Percentiles rank a stretch among this genome's conserved stretches.
phyloP scores from a whole-genome alignment of 1,139 yeast species.

The Candida dubliniensis region DNA sequence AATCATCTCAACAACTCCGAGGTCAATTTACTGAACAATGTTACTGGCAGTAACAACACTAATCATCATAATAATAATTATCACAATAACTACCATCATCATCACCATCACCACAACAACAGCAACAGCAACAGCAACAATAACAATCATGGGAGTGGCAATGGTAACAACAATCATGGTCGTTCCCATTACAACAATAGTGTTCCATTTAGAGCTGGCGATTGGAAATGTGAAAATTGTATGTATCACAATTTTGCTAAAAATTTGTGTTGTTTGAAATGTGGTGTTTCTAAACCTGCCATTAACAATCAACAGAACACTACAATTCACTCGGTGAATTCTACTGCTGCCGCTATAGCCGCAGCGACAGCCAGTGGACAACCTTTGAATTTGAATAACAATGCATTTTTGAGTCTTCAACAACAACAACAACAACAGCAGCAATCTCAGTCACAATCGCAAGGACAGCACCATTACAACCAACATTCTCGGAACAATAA shows the following conservation, averaged over 20 bases:
- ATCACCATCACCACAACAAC: constrained; percentile 8
- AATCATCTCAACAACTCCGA: too few species aligned
- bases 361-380: constrained; percentile 58
- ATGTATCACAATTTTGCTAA: constrained; percentile 93
- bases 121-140: constrained; percentile 12
- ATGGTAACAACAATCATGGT: constrained; percentile 11
- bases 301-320: constrained; percentile 21
- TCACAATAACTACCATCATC: constrained; percentile 3
- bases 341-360: constrained; percentile 53
- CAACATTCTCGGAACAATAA: not conserved
- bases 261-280: constrained; percentile 79
- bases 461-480: constrained; percentile 6
- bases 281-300: constrained; percentile 75
- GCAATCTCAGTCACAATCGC: constrained; percentile 3
- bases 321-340: constrained; percentile 37
- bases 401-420: constrained; percentile 27
- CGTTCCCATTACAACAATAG: constrained; percentile 17
- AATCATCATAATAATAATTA: constrained; percentile 9
- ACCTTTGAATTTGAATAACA: constrained; percentile 36
- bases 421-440: constrained; percentile 13
- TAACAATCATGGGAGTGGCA: constrained; percentile 11
- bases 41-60: too few species aligned
- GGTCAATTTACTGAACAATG: too few species aligned
- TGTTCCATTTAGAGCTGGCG: constrained; percentile 95
- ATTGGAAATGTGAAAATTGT: constrained; percentile 92